Evolutionary conservation across 2,329 filamentous ascomycete genomes (phyloP).

Genomic region (Verticillium isaacii): DNA sequence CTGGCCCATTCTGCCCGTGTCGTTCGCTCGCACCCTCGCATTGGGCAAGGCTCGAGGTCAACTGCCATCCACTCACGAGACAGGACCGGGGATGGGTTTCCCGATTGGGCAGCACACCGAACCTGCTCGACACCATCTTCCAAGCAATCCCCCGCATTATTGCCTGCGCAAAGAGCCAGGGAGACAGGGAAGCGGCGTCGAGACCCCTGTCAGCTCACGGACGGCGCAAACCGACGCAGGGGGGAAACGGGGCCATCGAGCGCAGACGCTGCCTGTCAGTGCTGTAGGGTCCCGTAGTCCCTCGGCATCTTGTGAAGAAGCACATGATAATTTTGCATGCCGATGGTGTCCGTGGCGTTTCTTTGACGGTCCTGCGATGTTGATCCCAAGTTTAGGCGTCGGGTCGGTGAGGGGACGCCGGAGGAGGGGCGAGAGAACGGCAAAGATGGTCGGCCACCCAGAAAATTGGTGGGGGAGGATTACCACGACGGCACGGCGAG

Average conservation of each 20-base stretch:
- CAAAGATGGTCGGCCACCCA: neutral
- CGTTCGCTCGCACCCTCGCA: neutral
- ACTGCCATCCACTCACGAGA: slow-evolving; percentile 8
- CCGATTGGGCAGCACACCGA: slow-evolving; percentile 11
- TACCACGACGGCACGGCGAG: neutral
- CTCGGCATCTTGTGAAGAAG: slow-evolving; percentile 12
- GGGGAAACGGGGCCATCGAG: neutral
- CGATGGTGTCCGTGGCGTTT: neutral
- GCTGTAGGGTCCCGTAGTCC: slow-evolving; percentile 6
- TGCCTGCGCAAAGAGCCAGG: neutral
- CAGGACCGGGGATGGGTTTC: slow-evolving; percentile 9
- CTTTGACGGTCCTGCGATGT: neutral
- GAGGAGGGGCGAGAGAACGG: neutral
- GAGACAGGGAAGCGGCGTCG: neutral
- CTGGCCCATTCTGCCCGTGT: neutral
- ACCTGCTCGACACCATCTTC: slow-evolving; percentile 13
- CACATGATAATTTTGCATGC: slow-evolving; percentile 11
- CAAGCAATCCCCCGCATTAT: slow-evolving; percentile 12
- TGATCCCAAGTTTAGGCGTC: neutral
- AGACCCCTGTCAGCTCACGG: neutral
- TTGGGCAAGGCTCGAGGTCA: neutral
- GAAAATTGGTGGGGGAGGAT: neutral
- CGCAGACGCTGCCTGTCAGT: neutral
- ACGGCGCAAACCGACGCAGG: slow-evolving; percentile 5
- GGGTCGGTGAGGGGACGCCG: neutral